phyloP scores from a whole-genome alignment of 176 grass and related monocot species.

The Pontederia crassipes region DNA sequence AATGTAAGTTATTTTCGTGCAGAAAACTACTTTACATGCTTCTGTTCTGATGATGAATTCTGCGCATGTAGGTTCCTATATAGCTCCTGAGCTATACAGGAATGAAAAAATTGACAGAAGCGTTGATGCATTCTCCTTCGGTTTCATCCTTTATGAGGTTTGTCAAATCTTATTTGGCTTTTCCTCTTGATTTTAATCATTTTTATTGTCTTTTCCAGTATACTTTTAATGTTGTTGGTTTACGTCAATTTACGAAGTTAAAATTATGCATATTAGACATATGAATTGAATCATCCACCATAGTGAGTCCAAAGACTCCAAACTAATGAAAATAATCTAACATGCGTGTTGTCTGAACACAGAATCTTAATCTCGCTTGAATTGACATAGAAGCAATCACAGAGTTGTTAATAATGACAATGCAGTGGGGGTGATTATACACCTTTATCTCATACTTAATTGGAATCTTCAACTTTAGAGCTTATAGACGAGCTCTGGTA shows the following conservation, averaged over 20 bases:
- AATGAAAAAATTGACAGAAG: slow-evolving; percentile 70
- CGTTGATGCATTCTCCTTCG: slow-evolving; percentile 71
- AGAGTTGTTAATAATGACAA: too few relatives aligned
- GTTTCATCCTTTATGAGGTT: slow-evolving; percentile 92
- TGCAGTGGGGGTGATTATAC: too few relatives aligned
- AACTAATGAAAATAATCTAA: too few relatives aligned
- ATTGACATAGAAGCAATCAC: too few relatives aligned
- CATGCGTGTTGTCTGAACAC: too few relatives aligned
- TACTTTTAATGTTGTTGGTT: background rate
- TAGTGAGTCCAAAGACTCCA: too few relatives aligned
- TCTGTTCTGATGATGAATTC: slow-evolving; percentile 1
- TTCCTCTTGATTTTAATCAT: background rate
- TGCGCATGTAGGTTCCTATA: slow-evolving; percentile 44
- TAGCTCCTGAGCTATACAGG: slow-evolving; percentile 74
- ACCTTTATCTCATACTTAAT: too few relatives aligned
- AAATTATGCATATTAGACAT: too few relatives aligned
- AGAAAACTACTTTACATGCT: background rate
- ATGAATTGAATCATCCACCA: too few relatives aligned
- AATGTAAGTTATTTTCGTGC: background rate
- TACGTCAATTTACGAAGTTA: background rate
- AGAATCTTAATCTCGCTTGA: too few relatives aligned
- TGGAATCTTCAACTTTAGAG: too few relatives aligned
- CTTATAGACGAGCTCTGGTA: too few relatives aligned
- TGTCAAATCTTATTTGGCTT: slow-evolving; percentile 2
- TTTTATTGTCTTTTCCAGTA: background rate